These are phyloP conservation scores for Yamadazyma sp. DNA, from an alignment of 805 yeast species.

Conservation along the genomic window DNA sequence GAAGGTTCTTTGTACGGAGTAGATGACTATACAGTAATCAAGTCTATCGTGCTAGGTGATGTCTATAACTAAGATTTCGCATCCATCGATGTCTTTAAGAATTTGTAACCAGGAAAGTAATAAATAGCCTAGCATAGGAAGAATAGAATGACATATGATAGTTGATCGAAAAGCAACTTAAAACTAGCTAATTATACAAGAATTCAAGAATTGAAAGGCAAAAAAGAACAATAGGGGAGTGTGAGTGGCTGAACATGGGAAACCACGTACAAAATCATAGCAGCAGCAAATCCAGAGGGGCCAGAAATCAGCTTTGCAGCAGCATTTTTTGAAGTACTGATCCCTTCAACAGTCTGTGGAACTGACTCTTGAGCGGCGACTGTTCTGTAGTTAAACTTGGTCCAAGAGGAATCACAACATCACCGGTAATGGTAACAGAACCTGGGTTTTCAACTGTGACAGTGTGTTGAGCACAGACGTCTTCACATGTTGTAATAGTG, in stretches of 20 bases:
- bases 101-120: too few species aligned
- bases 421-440: slow-evolving; percentile 35
- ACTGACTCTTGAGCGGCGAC: background rate
- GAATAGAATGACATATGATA: too few species aligned
- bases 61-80: slow-evolving; percentile 25
- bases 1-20: slow-evolving; percentile 77
- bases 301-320: slow-evolving; percentile 11
- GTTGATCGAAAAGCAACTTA: too few species aligned
- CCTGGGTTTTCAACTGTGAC: slow-evolving; percentile 31
- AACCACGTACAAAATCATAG: slow-evolving; percentile 7
- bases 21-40: slow-evolving; percentile 66
- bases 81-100: too few species aligned
- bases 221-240: background rate
- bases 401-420: slow-evolving; percentile 28
- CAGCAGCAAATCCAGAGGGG: slow-evolving; percentile 14
- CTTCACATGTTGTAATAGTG: slow-evolving; percentile 32
- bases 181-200: background rate
- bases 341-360: slow-evolving; percentile 7
- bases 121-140: background rate
- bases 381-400: too few species aligned
- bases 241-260: too few species aligned
- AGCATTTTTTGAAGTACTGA: slow-evolving; percentile 13
- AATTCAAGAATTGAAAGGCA: background rate
- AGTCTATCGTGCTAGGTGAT: slow-evolving; percentile 52
- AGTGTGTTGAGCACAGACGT: slow-evolving; percentile 24